A percentile compares a stretch with the other conserved stretches of the same genome.
Conservation (phyloP, 148 eudicot genomes). For the Persicaria maculosa region DNA sequence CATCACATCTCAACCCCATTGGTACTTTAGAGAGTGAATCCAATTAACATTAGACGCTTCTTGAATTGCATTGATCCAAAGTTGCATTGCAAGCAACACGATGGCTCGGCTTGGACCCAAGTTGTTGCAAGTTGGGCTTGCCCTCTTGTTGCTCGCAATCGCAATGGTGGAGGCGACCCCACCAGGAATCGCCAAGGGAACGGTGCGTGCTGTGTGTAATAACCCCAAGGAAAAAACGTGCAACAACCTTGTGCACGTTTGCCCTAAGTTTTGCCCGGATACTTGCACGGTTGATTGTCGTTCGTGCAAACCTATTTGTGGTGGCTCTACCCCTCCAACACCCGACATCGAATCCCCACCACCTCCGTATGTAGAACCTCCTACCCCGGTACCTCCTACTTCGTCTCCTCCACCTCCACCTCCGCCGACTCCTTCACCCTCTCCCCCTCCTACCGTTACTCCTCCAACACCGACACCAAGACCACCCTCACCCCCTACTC, state of each 20-base stretch:
- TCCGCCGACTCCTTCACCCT: neutral
- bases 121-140: constrained; percentile 23
- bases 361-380: constrained; percentile 5
- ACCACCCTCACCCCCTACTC: neutral
- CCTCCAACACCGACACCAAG: neutral
- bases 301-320: constrained; percentile 51
- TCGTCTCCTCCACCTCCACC: constrained; percentile 10
- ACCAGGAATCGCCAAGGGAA: constrained; percentile 39
- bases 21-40: no score
- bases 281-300: constrained; percentile 41
- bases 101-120: constrained; percentile 24
- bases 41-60: no score
- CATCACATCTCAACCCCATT: no score
- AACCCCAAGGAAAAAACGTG: constrained; percentile 39
- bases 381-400: constrained; percentile 14
- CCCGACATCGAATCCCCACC: neutral
- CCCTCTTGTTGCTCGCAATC: constrained; percentile 21
- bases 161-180: constrained; percentile 36
- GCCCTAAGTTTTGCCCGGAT: constrained; percentile 57
- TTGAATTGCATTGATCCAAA: no score
- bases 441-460: neutral
- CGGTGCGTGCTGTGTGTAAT: constrained; percentile 29
- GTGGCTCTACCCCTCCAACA: neutral
- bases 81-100: neutral
- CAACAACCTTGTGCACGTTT: constrained; percentile 44